Conservation (phyloP, 495 filamentous ascomycete genomes). For the Trichoderma virens region DNA sequence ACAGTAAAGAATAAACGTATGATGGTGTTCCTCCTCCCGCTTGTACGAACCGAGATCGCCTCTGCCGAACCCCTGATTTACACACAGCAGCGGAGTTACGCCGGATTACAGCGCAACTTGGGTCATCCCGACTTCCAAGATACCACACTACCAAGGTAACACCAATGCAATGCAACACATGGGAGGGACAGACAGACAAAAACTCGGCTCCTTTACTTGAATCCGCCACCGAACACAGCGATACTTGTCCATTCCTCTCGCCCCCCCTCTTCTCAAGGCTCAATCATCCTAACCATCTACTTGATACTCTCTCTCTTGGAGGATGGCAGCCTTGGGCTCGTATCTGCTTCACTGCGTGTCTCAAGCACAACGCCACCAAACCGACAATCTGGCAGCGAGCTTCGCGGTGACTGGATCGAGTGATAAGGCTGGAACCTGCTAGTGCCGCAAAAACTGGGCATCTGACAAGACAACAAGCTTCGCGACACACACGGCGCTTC, state of each 20-base stretch:
- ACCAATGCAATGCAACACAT: too few species aligned
- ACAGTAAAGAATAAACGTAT: background rate
- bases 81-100: background rate
- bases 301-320: background rate
- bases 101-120: background rate
- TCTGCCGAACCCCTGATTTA: conserved; percentile 1
- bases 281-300: background rate
- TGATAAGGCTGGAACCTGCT: background rate
- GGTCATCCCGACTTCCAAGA: too few species aligned
- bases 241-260: too few species aligned
- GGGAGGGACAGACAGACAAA: too few species aligned
- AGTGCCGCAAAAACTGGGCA: background rate
- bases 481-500: too few species aligned
- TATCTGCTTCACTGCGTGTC: background rate
- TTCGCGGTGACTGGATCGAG: background rate
- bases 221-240: too few species aligned
- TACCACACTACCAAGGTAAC: too few species aligned
- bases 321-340: background rate
- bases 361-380: background rate
- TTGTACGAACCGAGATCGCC: background rate
- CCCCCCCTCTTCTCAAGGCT: background rate
- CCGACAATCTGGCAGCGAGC: background rate
- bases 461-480: too few species aligned
- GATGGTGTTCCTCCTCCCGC: background rate
- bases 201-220: too few species aligned